Percentiles rank a stretch among this genome's conserved stretches.
Conservation (phyloP, 805 yeast genomes). For the Kodamaea restingae region DNA sequence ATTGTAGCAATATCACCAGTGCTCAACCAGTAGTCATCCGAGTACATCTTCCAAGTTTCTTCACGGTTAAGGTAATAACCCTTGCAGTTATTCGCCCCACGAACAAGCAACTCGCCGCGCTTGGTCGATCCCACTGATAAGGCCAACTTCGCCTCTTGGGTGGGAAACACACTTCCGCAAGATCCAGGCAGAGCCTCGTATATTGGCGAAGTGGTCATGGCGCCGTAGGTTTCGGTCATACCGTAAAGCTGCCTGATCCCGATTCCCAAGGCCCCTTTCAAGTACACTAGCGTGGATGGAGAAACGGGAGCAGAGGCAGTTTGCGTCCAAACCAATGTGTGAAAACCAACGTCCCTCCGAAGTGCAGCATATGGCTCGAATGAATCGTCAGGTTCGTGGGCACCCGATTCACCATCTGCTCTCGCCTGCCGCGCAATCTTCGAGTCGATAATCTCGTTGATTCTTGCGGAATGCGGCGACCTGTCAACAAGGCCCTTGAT, state of each 20-base stretch:
- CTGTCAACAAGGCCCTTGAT: constrained; percentile 10
- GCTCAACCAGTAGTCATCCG: constrained; percentile 50
- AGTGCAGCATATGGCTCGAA: constrained; percentile 13
- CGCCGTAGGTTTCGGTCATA: constrained; percentile 24
- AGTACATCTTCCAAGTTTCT: constrained; percentile 45
- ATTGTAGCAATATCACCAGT: constrained; percentile 51
- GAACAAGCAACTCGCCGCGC: constrained; percentile 52
- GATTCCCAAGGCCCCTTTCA: constrained; percentile 23
- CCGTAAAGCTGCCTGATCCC: constrained; percentile 61
- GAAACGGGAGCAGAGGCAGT: constrained; percentile 33
- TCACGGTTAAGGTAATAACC: constrained; percentile 47
- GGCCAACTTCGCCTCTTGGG: constrained; percentile 19
- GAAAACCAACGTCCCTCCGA: constrained; percentile 15
- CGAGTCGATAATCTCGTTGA: constrained; percentile 11
- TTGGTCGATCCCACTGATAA: constrained; percentile 16
- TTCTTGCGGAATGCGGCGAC: constrained; percentile 1
- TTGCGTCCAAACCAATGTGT: constrained; percentile 17
- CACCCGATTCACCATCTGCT: constrained; percentile 11
- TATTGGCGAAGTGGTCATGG: constrained; percentile 14
- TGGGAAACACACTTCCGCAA: constrained; percentile 20
- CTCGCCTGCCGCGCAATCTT: constrained; percentile 9
- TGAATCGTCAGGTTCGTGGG: constrained; percentile 12
- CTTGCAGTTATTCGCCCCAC: constrained; percentile 53
- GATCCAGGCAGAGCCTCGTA: constrained; percentile 24
- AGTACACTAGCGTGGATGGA: constrained; percentile 19